Percentiles rank a stretch among this genome's conserved stretches.
Evolutionary conservation across 2,329 filamentous ascomycete species (phyloP).

Genomic region (Penicillium crustosum): DNA sequence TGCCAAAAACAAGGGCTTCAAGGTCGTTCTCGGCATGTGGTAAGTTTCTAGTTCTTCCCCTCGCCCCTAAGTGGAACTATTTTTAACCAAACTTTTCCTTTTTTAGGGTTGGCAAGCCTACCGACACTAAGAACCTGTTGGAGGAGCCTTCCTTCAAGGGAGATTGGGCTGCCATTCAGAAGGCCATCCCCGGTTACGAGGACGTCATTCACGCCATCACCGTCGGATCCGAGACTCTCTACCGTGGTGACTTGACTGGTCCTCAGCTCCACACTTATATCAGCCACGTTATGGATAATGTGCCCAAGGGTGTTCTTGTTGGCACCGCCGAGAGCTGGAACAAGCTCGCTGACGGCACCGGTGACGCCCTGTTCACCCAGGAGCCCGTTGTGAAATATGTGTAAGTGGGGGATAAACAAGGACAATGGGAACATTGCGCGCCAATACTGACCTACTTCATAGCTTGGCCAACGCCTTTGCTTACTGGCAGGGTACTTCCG

Average conservation of each 20-base stretch:
- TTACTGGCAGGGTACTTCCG: slow-evolving; percentile 67
- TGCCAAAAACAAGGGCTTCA: slow-evolving; percentile 62
- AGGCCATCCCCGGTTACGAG: slow-evolving; percentile 46
- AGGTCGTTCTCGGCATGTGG: slow-evolving; percentile 72
- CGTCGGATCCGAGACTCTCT: slow-evolving; percentile 69
- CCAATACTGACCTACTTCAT: slow-evolving; percentile 25
- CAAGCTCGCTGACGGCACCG: slow-evolving; percentile 67
- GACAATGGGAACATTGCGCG: neutral
- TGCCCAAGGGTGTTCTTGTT: slow-evolving; percentile 53
- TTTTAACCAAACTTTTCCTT: neutral
- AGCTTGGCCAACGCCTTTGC: slow-evolving; percentile 66
- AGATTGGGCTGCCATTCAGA: slow-evolving; percentile 60
- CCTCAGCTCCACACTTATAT: slow-evolving; percentile 61
- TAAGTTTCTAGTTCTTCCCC: slow-evolving; percentile 35
- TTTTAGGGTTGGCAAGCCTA: slow-evolving; percentile 24
- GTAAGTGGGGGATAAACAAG: slow-evolving; percentile 32
- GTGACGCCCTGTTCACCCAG: slow-evolving; percentile 58
- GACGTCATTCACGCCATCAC: slow-evolving; percentile 67
- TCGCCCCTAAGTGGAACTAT: neutral
- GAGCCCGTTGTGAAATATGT: slow-evolving; percentile 59
- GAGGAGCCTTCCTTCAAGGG: slow-evolving; percentile 53
- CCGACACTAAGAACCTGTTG: slow-evolving; percentile 41
- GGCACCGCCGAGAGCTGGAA: slow-evolving; percentile 74
- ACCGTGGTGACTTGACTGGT: slow-evolving; percentile 66
- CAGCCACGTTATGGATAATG: slow-evolving; percentile 59